Conservation (phyloP, 257 asterid species). For the Vinca minor region DNA sequence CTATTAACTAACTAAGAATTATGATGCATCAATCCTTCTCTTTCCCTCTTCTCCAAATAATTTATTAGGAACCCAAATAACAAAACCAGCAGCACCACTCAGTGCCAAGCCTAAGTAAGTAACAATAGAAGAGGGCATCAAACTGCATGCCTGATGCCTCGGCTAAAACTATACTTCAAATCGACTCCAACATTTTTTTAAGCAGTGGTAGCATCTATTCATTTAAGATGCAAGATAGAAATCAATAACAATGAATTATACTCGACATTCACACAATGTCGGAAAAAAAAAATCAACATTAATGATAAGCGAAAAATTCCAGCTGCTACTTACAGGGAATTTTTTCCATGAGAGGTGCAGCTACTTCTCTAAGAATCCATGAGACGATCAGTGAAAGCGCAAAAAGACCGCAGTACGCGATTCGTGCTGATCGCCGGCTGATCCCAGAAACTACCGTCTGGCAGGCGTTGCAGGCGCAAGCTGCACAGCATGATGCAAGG, state of each 20-base stretch:
- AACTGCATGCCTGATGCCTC: background rate
- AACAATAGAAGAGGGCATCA: background rate
- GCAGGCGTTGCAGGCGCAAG: conserved; percentile 78
- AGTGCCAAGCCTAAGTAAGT: background rate
- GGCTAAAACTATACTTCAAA: background rate
- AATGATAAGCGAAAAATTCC: no score
- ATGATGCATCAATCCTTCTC: background rate
- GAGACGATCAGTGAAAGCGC: conserved; percentile 70
- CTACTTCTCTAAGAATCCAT: conserved; percentile 86
- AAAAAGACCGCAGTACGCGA: conserved; percentile 80
- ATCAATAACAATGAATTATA: background rate
- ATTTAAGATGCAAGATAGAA: background rate
- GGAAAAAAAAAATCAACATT: no score
- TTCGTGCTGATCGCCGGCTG: conserved; percentile 79
- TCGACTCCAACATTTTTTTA: background rate
- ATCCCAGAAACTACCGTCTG: conserved; percentile 75
- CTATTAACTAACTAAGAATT: background rate
- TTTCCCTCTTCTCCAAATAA: background rate
- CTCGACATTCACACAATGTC: background rate
- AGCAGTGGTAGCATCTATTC: background rate
- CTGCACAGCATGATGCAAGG: conserved; percentile 80
- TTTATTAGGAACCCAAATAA: no score
- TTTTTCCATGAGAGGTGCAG: conserved; percentile 82
- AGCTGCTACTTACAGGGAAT: conserved; percentile 51
- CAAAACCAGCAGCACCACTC: background rate